Base-by-base conservation (phyloP, 805 yeast species). In the Wilhelminamyces savonicus region DNA sequence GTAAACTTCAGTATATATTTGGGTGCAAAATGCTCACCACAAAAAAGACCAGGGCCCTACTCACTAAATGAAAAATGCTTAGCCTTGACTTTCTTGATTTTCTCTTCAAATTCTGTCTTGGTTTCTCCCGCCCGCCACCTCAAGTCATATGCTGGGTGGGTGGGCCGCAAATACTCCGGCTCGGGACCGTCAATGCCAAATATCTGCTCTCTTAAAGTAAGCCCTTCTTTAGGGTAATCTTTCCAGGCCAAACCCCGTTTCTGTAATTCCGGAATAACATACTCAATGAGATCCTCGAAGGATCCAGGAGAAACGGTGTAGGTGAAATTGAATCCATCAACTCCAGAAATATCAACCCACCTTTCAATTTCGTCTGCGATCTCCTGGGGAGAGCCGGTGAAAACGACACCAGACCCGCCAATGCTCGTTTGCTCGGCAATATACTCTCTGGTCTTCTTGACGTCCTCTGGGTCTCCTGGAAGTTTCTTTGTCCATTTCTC, bases 271-370 rank as follows among this genome's bases (percentile, higher is more conserved):
- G 69, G 69, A 14, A 65, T 41, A 21, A 65, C 36, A 16, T 36
- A 37, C 7, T 62, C 55, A 16, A 60, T 60, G 24, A 64, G 38
- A 10, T 66, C 66, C 34, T 57, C 59, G 27, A 56, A 51, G 4
- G 59, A 39, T 4, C 56, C 61, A 14, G 65, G 67, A 13, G 49
- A 39, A 7, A 59, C 46, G 2, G 67, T 56, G 36, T 61, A 56
- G 2, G 58, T 53, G 26, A 66, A 42, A 32, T 66, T 66, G 40
- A 65, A 62, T 1, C 71, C 71, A 36, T 66, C 72, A 15, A 66
- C 52, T 27, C 55, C 66, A 12, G 60, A 49, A 14, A 51, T 46
- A 9, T 55, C 55, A 5, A 57, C 61, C 61, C 66, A 66, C 25
- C 43, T 33, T 32, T 62, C 61, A 21, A 66, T 48, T 35, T 53